Base-by-base conservation (phyloP, 352 stramenopile species). In the Pythium aristosporum region DNA sequence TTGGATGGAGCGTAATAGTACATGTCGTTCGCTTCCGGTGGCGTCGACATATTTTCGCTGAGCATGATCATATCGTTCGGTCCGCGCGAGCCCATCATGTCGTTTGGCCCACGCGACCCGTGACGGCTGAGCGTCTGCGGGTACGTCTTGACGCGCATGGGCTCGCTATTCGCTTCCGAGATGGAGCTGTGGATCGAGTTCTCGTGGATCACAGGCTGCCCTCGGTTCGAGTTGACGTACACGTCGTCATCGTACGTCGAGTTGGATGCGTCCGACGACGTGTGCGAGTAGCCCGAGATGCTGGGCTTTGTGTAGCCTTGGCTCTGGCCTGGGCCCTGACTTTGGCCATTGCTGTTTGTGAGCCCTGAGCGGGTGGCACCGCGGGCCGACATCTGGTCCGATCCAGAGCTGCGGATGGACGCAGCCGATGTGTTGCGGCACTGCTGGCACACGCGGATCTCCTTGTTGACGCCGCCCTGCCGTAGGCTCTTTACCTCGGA, bases 401-500 rank as follows among this genome's bases (percentile, higher is more conserved):
- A 91, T 41, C 77, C 85, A 0, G 81, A 91, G 54, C 79, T 90
- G 51, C 82, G 69, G 46, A 89, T 77, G 16, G 82, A 88, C n/a
- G 71, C 68, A 2, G 82, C 85, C 57, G 71, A 87, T 25, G 68
- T 63, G 55, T 76, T 80, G 49, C 73, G 71, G 67, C 86, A 94
- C 65, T 87, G 75, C 13, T 74, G 69, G 65, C 86, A 94, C n/a
- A 94, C 67, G 48, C 86, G 84, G 46, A 94, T 74, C 36, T 94
- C 86, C 58, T 85, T 87, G 61, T 79, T 89, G 10, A 82, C 39
- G 36, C 71, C 84, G 25, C 75, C 67, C 42, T 92, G 80, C 18
- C 84, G 83, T 12, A 94, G 57, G 8, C 65, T 88, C 65, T 90
- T 91, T 43, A 92, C 80, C 59, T 94, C 81, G 1, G 81, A 92